A percentile compares a stretch with the other conserved stretches of the same genome.
phyloP scores from a whole-genome alignment of 164 flowering plant species.

The Nymphaea thermarum region DNA sequence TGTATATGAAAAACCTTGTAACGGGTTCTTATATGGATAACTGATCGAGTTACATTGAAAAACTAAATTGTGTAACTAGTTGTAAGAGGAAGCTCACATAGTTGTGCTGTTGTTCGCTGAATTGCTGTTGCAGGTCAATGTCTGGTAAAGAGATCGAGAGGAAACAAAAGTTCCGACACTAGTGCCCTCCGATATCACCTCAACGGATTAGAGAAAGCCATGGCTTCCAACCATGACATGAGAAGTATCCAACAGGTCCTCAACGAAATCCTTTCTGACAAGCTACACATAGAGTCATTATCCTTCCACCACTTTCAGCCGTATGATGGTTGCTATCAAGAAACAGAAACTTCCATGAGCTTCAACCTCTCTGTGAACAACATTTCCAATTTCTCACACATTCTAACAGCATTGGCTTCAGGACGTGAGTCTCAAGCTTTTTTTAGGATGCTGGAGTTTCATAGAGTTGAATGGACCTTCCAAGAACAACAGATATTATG shows the following conservation, averaged over 20 bases:
- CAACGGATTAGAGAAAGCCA: conserved; percentile 4
- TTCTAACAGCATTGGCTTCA: conserved; percentile 26
- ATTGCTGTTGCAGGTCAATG: no score
- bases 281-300: conserved; percentile 34
- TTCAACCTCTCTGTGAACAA: conserved; percentile 35
- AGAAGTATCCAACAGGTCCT: conserved; percentile 57
- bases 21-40: no score
- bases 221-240: conserved; percentile 34
- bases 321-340: conserved; percentile 44
- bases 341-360: conserved; percentile 57
- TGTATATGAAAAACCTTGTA: no score
- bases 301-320: conserved; percentile 59
- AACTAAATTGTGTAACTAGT: no score
- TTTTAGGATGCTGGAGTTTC: conserved; percentile 43
- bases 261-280: conserved; percentile 32
- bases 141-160: no score
- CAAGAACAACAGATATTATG: conserved; percentile 27
- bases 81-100: no score
- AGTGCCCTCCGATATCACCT: no score
- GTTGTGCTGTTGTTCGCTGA: no score
- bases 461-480: conserved; percentile 30
- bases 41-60: no score
- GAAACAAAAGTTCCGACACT: no score
- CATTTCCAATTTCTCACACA: conserved; percentile 25
- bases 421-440: conserved; percentile 16